Conservation (phyloP, 345 rosid genomes). For the Eucalyptus regnans region DNA sequence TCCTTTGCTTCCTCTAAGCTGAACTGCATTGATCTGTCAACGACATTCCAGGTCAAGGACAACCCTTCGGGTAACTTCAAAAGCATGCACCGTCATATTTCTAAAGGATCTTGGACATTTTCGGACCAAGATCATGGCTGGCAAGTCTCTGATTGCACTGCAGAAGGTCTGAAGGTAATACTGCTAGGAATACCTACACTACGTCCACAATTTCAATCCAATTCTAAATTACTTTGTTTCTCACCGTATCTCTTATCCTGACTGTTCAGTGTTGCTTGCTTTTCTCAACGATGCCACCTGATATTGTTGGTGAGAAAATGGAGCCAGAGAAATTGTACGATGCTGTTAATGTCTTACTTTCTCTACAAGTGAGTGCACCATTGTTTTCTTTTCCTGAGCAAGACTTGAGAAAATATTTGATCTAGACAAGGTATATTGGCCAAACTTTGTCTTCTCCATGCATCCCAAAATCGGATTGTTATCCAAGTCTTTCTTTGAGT, state of each 20-base stretch:
- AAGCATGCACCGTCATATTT: conserved; percentile 23
- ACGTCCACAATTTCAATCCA: background rate
- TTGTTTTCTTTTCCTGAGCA: background rate
- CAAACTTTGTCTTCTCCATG: background rate
- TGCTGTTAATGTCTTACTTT: conserved; percentile 38
- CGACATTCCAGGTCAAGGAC: conserved; percentile 8
- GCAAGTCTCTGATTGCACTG: conserved; percentile 40
- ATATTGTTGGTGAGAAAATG: conserved; percentile 34
- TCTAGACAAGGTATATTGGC: background rate
- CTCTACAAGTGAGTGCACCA: conserved; percentile 23
- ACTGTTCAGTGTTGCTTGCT: conserved; percentile 23
- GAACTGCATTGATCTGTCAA: background rate
- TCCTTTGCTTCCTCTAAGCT: background rate
- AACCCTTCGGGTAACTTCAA: conserved; percentile 28
- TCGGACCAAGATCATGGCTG: conserved; percentile 37
- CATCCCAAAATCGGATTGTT: background rate
- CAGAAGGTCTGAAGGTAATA: conserved; percentile 24
- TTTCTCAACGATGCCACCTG: conserved; percentile 30
- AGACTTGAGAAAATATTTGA: background rate
- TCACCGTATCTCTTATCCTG: background rate
- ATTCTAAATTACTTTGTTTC: background rate
- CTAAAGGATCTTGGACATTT: conserved; percentile 47
- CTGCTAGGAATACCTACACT: background rate
- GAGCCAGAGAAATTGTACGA: conserved; percentile 26
- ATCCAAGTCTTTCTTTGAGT: background rate